These are phyloP conservation scores for Amylocarpus encephaloides DNA, from an alignment of 2,329 filamentous ascomycete genomes.

Conservation along the genomic window DNA sequence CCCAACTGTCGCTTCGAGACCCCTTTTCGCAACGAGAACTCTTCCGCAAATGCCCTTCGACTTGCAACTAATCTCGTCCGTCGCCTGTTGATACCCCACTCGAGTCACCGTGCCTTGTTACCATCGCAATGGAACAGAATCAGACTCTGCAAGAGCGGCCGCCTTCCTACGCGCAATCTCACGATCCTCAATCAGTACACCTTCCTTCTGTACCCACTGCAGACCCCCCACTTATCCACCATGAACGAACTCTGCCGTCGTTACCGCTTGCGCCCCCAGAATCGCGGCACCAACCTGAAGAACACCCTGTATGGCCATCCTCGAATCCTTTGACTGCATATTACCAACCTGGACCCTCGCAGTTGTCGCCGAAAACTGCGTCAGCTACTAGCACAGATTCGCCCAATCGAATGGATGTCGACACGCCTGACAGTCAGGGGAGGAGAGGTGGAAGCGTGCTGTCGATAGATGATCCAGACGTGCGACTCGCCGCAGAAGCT, in stretches of 20 bases:
- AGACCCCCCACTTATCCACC: constrained; percentile 25
- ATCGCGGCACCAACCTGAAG: constrained; percentile 20
- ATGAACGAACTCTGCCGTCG: constrained; percentile 29
- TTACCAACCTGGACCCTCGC: constrained; percentile 29
- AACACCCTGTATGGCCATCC: constrained; percentile 28
- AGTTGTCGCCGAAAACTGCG: constrained; percentile 25
- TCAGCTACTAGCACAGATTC: constrained; percentile 18
- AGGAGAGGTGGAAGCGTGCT: constrained; percentile 30
- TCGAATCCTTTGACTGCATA: constrained; percentile 31
- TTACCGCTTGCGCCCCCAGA: constrained; percentile 24
- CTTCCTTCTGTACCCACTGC: constrained; percentile 26
- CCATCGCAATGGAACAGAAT: constrained; percentile 27
- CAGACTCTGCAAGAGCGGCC: constrained; percentile 29
- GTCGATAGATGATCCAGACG: constrained; percentile 57
- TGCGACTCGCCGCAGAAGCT: constrained; percentile 66
- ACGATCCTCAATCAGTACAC: constrained; percentile 26
- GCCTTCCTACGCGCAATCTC: constrained; percentile 28
- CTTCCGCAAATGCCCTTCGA: constrained; percentile 11
- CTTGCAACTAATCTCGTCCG: background rate
- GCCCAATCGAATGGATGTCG: constrained; percentile 28
- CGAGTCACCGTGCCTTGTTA: constrained; percentile 17
- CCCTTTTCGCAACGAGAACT: constrained; percentile 12
- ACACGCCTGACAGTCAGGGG: constrained; percentile 26
- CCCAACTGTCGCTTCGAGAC: background rate
- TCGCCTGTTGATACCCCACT: constrained; percentile 1